Evolutionary conservation across 2,329 filamentous ascomycete genomes (phyloP), one percentile per base, ranked within the genome.

Genomic region (Lasiodiplodia sp.): DNA sequence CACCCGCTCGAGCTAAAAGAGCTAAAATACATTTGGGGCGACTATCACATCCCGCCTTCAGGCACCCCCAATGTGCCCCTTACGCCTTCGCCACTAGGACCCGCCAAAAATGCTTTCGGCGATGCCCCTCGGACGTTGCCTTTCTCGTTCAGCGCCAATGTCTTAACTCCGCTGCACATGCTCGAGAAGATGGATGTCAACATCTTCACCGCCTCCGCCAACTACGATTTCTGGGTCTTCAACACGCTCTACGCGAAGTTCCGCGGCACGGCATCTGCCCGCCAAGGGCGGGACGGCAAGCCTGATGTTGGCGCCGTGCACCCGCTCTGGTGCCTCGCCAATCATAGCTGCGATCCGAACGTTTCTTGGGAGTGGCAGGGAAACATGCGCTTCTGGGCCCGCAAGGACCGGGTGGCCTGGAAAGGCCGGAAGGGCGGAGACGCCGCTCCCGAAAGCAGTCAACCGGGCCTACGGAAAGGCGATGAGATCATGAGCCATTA

Each of bases 221-320:
- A 83, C 28, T 90, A 92, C 77, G 92, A 94, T 73, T 80, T 91
- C 7, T 96, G 92, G 92, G 87, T 97, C 18, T 87, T 97, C 75
- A 97, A 98, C 80, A 97, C 94, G 0, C 85, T 97, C 5, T 97
- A 95, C 78, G 89, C 92, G 72, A 98, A 98, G 78, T 97, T 97
- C 79, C 88, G 96, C 28, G 96, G 93, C 65, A 97, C 94, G 0
- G 96, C 96, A 0, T 97, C 93, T 2, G 95, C 94, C 4, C 88
- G 92, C 49, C 90, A 84, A 60, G 78, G 82, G 4, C 86, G 86
- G 0, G 92, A 95, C 71, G 92, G 94, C 3, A 88, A 92, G 11
- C 95, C 96, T 0, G 96, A 98, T 75, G 91, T 97, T 4, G 93
- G 93, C 34, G 95, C 95, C 34, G 94, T 98, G 34, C 94, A 98